Base-by-base conservation (phyloP, 352 stramenopile genomes). In the Blastocystis sp. region DNA sequence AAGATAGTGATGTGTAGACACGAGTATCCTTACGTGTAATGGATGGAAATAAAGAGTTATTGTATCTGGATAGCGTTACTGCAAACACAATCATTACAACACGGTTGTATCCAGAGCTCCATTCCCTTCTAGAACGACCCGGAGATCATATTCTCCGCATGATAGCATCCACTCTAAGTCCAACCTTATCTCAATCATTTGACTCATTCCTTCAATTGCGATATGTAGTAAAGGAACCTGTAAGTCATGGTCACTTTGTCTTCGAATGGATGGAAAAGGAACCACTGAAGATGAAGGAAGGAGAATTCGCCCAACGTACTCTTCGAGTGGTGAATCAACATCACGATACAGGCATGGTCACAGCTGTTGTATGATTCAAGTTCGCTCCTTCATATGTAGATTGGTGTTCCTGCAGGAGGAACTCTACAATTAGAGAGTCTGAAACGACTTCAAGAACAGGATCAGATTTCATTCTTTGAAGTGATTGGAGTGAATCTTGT, bases 391-490 rank as follows among this genome's bases (percentile, higher is more conserved):
- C 0, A 42, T 19, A 24, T 9, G 73, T 84, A 84, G 73, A 66
- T 84, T 24, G 73, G 53, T 11, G 13, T 84, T 51, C 73, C 73
- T 35, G 53, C 17, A 33, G 73, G 73, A 33, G 53, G 48, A 17
- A 37, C 58, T 22, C 24, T 84, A n/a, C 42, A 84, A 27, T 24
- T 84, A 37, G 48, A 84, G 4, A 19, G 68, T 19, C 22, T 84
- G 73, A 84, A 84, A n/a, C 1, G 19, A 13, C 48, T 84, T 30
- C 73, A 84, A 37, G 73, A 84, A 51, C 19, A 84, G 24, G 73
- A 57, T 35, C 19, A 33, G 56, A 66, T 84, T 64, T 53, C 48
- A 0, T 84, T 69, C 30, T 84, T 84, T 35, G 73, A 84, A 44
- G 51, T 68, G 51, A 42, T 30, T 40, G 73, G 33, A n/a, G 22